Conservation (phyloP, 345 rosid species). For the Eucalyptus grandis region DNA sequence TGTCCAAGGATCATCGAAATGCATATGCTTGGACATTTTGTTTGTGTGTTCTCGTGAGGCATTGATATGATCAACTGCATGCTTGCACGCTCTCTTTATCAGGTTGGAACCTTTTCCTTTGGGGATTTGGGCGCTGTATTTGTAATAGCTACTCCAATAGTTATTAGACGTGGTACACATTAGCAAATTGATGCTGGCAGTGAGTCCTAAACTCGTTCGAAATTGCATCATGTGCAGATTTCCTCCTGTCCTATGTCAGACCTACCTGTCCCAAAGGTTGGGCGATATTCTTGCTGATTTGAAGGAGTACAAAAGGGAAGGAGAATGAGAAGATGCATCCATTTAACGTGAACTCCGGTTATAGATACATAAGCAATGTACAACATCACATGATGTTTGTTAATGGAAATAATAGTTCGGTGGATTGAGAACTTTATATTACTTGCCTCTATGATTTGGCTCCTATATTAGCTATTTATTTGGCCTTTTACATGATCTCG, state of each 20-base stretch:
- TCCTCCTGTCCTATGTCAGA: slow-evolving; percentile 46
- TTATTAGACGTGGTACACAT: neutral
- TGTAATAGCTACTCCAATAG: neutral
- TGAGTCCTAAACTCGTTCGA: neutral
- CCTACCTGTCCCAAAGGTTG: slow-evolving; percentile 59
- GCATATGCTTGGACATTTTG: neutral
- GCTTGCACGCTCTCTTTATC: neutral
- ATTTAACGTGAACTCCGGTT: neutral
- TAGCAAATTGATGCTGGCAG: neutral
- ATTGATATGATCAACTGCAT: neutral
- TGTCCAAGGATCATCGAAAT: neutral
- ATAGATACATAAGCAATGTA: neutral
- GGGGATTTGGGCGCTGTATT: neutral
- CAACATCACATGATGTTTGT: too few species aligned
- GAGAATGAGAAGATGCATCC: neutral
- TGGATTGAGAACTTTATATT: too few species aligned
- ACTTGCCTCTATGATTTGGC: too few species aligned
- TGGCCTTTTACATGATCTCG: too few species aligned
- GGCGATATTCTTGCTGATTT: slow-evolving; percentile 23
- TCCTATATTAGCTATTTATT: too few species aligned
- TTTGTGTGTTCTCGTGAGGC: neutral
- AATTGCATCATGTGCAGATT: slow-evolving; percentile 12
- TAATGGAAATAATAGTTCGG: too few species aligned
- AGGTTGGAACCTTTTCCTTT: neutral
- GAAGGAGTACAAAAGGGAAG: neutral